Conservation (phyloP, 768 basidiomycete species). For the Boletellus emodensis region DNA sequence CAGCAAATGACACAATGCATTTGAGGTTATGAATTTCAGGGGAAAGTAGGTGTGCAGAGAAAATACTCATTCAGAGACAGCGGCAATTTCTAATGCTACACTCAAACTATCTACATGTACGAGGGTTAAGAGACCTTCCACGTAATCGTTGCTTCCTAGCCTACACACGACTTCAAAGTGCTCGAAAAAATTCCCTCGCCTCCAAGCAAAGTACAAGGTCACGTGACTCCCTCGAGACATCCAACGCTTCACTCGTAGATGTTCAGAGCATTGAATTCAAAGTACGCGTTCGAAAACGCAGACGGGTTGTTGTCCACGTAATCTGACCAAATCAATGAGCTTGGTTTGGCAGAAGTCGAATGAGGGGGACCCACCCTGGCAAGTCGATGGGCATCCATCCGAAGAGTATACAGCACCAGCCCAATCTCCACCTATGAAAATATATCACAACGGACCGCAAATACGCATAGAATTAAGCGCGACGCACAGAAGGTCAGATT, state of each 20-base stretch:
- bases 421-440: constrained; percentile 27
- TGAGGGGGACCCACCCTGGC: constrained; percentile 19
- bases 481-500: constrained; percentile 20
- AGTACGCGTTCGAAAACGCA: constrained; percentile 18
- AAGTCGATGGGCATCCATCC: constrained; percentile 25
- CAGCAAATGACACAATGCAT: too few species aligned
- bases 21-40: too few species aligned
- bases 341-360: background rate
- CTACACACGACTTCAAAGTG: too few species aligned
- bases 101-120: too few species aligned
- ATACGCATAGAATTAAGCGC: background rate
- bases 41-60: too few species aligned
- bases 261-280: constrained; percentile 21
- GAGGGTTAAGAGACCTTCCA: too few species aligned
- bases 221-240: background rate
- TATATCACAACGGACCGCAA: background rate
- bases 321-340: constrained; percentile 38
- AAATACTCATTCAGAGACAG: too few species aligned
- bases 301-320: constrained; percentile 42
- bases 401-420: constrained; percentile 20
- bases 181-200: too few species aligned
- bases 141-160: too few species aligned
- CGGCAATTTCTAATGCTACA: too few species aligned
- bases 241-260: constrained; percentile 13
- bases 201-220: too few species aligned